Evolutionary conservation across 306 rosid species (phyloP).

Genomic region (Hippophae gyantsensis): DNA sequence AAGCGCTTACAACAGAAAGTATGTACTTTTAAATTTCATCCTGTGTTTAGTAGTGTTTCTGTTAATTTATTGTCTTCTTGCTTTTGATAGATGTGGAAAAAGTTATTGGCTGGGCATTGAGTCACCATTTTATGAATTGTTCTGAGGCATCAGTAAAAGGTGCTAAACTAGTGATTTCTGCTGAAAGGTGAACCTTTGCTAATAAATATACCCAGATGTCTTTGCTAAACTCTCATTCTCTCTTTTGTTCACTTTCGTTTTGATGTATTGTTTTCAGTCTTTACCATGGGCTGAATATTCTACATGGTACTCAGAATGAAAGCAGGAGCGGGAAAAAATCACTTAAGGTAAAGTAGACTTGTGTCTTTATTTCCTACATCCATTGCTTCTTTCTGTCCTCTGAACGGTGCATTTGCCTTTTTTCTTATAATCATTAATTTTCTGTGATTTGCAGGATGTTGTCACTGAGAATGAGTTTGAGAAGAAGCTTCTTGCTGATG

Average conservation of each 20-base stretch:
- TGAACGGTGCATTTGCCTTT: neutral
- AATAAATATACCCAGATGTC: too few relatives aligned
- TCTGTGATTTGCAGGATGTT: constrained; percentile 54
- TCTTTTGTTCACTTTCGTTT: constrained; percentile 5
- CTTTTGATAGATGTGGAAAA: constrained; percentile 60
- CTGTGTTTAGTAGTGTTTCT: neutral
- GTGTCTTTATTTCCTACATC: neutral
- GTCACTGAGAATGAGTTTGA: constrained; percentile 90
- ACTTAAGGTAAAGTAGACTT: constrained; percentile 42
- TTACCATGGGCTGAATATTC: constrained; percentile 55
- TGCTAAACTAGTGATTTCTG: constrained; percentile 49
- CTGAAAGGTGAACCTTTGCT: constrained; percentile 40
- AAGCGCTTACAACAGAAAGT: constrained; percentile 71
- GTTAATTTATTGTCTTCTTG: neutral
- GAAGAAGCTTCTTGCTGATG: constrained; percentile 84
- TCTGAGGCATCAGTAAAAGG: constrained; percentile 42
- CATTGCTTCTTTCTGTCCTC: neutral
- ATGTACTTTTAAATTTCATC: constrained; percentile 10
- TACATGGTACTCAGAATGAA: constrained; percentile 67
- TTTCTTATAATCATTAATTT: neutral
- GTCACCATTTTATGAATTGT: constrained; percentile 59
- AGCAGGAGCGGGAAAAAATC: constrained; percentile 68
- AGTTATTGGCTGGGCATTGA: constrained; percentile 80
- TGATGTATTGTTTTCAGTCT: constrained; percentile 47
- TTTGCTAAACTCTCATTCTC: too few relatives aligned